Conservation (phyloP, 2,329 filamentous ascomycete species). For the Dactylellina haptotyla region DNA sequence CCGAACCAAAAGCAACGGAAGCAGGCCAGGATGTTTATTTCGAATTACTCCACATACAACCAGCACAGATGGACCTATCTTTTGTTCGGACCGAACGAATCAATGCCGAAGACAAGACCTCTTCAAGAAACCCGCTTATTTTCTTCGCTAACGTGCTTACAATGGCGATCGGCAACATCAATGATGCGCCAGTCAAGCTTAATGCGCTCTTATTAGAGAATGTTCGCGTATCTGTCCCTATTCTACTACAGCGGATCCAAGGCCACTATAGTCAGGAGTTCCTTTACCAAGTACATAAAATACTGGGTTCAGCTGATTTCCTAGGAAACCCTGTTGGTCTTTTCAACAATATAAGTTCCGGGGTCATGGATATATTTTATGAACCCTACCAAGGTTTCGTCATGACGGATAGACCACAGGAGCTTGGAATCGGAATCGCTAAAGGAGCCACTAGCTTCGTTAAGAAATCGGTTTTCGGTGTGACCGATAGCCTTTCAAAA, state of each 20-base stretch:
- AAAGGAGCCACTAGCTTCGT: constrained; percentile 97
- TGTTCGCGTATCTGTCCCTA: constrained; percentile 84
- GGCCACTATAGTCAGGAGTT: constrained; percentile 98
- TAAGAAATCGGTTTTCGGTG: constrained; percentile 97
- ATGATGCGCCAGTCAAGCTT: constrained; percentile 92
- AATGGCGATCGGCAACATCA: constrained; percentile 99
- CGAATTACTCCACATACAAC: constrained; percentile 93
- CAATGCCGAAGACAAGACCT: constrained; percentile 93
- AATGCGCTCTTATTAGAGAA: constrained; percentile 96
- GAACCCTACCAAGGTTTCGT: constrained; percentile 98
- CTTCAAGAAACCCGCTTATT: constrained; percentile 92
- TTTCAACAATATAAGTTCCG: constrained; percentile 98
- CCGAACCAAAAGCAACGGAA: constrained; percentile 85
- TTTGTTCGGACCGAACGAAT: constrained; percentile 96
- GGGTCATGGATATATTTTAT: constrained; percentile 98
- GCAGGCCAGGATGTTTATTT: constrained; percentile 96
- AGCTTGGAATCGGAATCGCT: constrained; percentile 92
- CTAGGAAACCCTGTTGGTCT: constrained; percentile 95
- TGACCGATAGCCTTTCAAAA: constrained; percentile 97
- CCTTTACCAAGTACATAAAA: constrained; percentile 94
- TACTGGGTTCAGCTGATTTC: constrained; percentile 96
- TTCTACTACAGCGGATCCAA: constrained; percentile 84
- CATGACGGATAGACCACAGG: constrained; percentile 93
- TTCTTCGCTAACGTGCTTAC: constrained; percentile 98
- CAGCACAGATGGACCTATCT: constrained; percentile 96